Evolutionary conservation across 371 early-diverging fungal genomes (phyloP), one percentile per base, ranked within the genome.

Genomic region (Mortierella sp.): DNA sequence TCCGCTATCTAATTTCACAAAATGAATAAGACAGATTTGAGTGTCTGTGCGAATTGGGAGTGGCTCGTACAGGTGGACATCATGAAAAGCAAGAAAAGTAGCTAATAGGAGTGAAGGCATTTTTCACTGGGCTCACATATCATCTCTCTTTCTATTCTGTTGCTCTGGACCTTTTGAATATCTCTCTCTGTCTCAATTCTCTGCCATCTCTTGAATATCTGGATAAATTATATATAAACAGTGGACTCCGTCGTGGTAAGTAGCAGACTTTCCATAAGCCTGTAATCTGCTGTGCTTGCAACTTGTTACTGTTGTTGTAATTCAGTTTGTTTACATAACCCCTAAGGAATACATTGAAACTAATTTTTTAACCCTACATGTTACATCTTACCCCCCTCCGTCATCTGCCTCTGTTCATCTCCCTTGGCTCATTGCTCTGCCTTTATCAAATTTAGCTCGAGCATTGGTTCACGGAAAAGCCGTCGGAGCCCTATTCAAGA

Each of bases 401-500:
- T 43, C 43, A 9, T 15, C 43, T 43, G 13, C 43, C 43, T 15
- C 15, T 43, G 6, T 43, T 43, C 28, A 28, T 52, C 21, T 52
- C 52, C 21, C 52, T 11, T 11, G 9, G 43, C 28, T 28, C 28
- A 28, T 28, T 28, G 28, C 28, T 10, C 65, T 58, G 40, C 1
- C 60, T 24, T n/a, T 55, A 64, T 22, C 36, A 33, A 63, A 52
- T 36, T 33, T 69, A 92, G 92, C 93, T 21, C 87, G 92, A 69
- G 90, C 91, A 38, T 83, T 93, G 36, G 92, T 93, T 36, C 93
- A 93, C 68, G 92, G 93, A 67, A 84, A 92, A 69, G 85, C 90
- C 4, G 91, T 93, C 13, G 91, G 89, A 11, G 74, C 82, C 38
- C 64, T 90, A 36, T 85, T 92, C 65, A 86, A 91, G 73, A 83